Evolutionary conservation across 176 grass and related monocot genomes (phyloP), one percentile per base, ranked within the genome.

Genomic region (Ensete glaucum): DNA sequence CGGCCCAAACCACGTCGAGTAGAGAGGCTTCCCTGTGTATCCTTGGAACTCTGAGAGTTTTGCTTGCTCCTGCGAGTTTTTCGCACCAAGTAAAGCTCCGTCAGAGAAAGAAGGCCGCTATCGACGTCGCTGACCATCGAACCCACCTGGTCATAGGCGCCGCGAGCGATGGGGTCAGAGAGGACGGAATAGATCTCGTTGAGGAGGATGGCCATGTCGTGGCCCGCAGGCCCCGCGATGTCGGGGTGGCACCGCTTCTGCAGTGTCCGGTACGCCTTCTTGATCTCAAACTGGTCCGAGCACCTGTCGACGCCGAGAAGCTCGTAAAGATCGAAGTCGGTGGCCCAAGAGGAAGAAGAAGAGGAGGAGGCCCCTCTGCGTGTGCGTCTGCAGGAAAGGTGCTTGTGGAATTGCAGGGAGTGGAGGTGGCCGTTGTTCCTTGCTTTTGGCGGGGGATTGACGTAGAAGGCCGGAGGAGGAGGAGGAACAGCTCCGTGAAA

Each of bases 231-330:
- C 9, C 88, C 85, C n/a, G 85, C 90, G 66, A 98, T 83, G 82
- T 98, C 94, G 14, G 88, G 94, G 79, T 98, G 94, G 84, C 94
- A 98, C 66, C 88, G 85, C 84, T 98, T 98, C 84, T 98, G 94
- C 54, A 98, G 84, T 52, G 90, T 54, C 13, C 94, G 82, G 76
- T 98, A 98, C 24, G 88, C 86, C 12, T 86, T 84, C 68, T 98
- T 98, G 83, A 98, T 98, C 88, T 89, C 83, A 17, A 80, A 62
- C 80, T 89, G 86, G 51, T 79, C 52, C 27, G 90, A 91, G 0
- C 82, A 87, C 0, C 80, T 86, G 50, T 93, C 84, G 78, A 98
- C 86, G 9, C 94, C 94, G 8, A 98, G 83, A 4, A 98, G 81
- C 71, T 91, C 84, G 77, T 98, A 98, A 22, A 98, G 81, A 80